Evolutionary conservation across 495 filamentous ascomycete genomes (phyloP), one percentile per base, ranked within the genome.

Genomic region (Chaetomidium leptoderma): DNA sequence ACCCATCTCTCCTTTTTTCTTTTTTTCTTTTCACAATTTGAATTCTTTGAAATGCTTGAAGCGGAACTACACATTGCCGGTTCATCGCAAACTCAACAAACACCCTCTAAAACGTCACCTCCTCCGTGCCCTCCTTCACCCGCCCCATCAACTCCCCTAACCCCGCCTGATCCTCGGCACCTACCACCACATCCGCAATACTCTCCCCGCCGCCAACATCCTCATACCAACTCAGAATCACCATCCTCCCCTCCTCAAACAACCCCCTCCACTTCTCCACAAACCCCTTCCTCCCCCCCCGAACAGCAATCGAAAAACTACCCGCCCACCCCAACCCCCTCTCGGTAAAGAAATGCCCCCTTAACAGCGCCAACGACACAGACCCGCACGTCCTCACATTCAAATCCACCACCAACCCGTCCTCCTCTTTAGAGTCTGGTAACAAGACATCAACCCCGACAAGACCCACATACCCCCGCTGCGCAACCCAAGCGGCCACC

Each of bases 331-430:
- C 30, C 56, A 70, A 16, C 8, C 60, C 63, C 52, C 60, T 51
- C 29, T 21, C 40, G 3, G 40, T 42, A 29, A 67, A 70, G 33
- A 67, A 70, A 39, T 70, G 68, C 5, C 55, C 54, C 11, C 53
- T 48, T 21, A 73, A 48, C 40, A 73, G 46, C 27, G 63, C 60
- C 45, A 73, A 47, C 24, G 50, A 37, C 21, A 72, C 35, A 2
- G 61, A 68, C 6, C 71, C 71, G 24, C 64, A 67, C 16, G 70
- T 70, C 26, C 71, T 54, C 17, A 66, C 70, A 39, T 74, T 74
- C 33, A 74, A 37, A 26, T 72, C 71, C 21, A 74, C 68, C 16
- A 72, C 63, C 14, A 64, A 54, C 14, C 36, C 47, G 13, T 56
- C 49, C 14, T 39, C 57, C 6, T 30, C 53, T 0, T 6, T 4